phyloP scores from a whole-genome alignment of 73 alveolate genomes.

The Blepharisma stoltei region DNA sequence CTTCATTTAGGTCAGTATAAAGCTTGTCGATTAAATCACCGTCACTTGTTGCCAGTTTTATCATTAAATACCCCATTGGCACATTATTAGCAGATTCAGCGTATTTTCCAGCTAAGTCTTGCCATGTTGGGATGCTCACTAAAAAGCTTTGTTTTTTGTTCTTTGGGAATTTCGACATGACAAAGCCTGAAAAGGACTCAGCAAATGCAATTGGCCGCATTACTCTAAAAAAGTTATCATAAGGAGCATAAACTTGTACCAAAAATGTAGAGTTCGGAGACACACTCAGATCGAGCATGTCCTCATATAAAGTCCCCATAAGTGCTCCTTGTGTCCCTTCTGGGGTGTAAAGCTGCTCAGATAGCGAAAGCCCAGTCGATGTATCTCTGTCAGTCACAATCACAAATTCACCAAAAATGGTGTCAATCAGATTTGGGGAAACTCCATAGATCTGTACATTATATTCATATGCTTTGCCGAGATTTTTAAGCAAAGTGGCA shows the following conservation, averaged over 20 bases:
- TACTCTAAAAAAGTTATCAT: background rate
- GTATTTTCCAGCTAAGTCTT: slow-evolving; percentile 32
- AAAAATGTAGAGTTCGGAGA: no score
- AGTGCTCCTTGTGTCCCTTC: background rate
- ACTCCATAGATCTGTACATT: slow-evolving; percentile 40
- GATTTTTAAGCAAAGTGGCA: background rate
- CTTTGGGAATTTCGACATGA: background rate
- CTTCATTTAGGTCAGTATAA: background rate
- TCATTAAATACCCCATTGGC: slow-evolving; percentile 31
- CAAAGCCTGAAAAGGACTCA: background rate
- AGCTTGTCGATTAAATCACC: background rate
- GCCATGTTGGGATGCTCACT: background rate
- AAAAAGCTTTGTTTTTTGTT: background rate
- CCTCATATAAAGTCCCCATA: no score
- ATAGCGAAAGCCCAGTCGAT: background rate
- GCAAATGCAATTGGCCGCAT: background rate
- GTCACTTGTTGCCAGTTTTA: background rate
- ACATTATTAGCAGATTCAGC: slow-evolving; percentile 26
- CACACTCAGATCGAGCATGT: no score
- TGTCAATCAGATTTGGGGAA: slow-evolving; percentile 44
- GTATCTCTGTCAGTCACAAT: background rate
- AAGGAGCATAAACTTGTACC: no score
- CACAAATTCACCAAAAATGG: background rate
- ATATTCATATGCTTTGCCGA: slow-evolving; percentile 29
- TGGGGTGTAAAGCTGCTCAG: background rate